Conservation (phyloP, 257 asterid genomes). For the Linderniella brevidens region DNA sequence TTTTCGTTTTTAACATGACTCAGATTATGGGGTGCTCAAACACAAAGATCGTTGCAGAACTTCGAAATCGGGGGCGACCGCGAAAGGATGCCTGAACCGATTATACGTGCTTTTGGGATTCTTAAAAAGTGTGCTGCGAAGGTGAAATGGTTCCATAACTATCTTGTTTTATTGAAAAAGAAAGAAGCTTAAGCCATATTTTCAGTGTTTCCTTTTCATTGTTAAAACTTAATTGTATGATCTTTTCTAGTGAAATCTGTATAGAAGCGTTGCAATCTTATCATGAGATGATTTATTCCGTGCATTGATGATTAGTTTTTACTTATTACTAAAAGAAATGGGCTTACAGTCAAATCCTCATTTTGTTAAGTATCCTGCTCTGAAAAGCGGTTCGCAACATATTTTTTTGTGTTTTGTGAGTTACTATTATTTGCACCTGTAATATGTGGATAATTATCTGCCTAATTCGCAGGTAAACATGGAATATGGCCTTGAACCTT, state of each 20-base stretch:
- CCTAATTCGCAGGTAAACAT: constrained; percentile 52
- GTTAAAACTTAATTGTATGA: no score
- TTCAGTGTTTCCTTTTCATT: no score
- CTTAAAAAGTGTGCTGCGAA: constrained; percentile 95
- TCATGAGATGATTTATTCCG: no score
- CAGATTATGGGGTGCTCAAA: constrained; percentile 98
- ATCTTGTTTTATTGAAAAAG: constrained; percentile 1
- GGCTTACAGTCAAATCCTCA: background rate
- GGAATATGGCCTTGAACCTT: constrained; percentile 89
- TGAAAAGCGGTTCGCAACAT: background rate
- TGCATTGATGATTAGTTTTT: background rate
- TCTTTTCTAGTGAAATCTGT: no score
- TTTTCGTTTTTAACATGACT: constrained; percentile 2
- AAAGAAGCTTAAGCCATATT: no score
- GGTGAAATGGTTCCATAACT: constrained; percentile 23
- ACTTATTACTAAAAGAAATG: background rate
- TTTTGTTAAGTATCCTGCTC: background rate
- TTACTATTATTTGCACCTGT: constrained; percentile 1
- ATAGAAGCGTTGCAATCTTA: no score
- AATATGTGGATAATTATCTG: background rate
- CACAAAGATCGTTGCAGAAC: constrained; percentile 89
- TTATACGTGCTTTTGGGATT: constrained; percentile 80
- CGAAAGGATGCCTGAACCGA: constrained; percentile 96
- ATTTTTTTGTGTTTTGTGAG: background rate
- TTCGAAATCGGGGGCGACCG: constrained; percentile 95